Conservation (phyloP, 192 early-diverging fungal genomes). For the Gonapodya sp. region DNA sequence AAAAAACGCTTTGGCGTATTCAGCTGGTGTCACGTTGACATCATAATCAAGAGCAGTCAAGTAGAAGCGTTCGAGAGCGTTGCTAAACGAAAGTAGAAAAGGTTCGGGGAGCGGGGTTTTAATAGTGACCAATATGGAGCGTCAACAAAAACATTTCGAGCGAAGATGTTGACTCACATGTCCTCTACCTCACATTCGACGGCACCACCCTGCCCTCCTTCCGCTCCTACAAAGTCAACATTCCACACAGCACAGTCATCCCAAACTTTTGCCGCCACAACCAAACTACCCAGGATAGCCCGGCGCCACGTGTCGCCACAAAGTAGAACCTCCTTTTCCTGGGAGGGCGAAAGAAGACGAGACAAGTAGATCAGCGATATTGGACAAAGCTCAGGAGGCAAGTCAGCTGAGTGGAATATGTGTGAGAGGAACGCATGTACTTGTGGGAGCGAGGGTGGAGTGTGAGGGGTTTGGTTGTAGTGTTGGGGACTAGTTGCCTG, state of each 20-base stretch:
- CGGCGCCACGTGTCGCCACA: constrained; percentile 35
- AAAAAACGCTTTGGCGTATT: constrained; percentile 58
- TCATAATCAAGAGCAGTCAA: constrained; percentile 52
- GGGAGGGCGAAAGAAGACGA: too few species aligned
- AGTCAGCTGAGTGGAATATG: too few species aligned
- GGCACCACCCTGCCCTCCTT: not conserved
- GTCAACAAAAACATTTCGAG: too few species aligned
- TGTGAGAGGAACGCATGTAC: too few species aligned
- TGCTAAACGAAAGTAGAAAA: constrained; percentile 27
- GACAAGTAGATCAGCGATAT: too few species aligned
- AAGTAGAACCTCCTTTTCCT: too few species aligned
- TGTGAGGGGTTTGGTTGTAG: too few species aligned
- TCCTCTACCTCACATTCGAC: constrained; percentile 38
- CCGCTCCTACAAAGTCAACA: constrained; percentile 44
- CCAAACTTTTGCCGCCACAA: constrained; percentile 80
- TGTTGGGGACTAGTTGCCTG: too few species aligned
- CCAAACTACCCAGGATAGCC: constrained; percentile 44
- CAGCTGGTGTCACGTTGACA: constrained; percentile 54
- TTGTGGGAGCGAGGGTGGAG: too few species aligned
- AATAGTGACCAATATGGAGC: too few species aligned
- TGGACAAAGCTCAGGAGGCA: too few species aligned
- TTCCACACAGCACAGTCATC: constrained; percentile 82
- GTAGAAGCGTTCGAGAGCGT: constrained; percentile 56
- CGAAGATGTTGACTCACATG: constrained; percentile 32
- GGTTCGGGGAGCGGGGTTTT: not conserved